These are phyloP conservation scores for Kwoniella shivajii DNA, from an alignment of 1,284 basidiomycete genomes.

Conservation along the genomic window DNA sequence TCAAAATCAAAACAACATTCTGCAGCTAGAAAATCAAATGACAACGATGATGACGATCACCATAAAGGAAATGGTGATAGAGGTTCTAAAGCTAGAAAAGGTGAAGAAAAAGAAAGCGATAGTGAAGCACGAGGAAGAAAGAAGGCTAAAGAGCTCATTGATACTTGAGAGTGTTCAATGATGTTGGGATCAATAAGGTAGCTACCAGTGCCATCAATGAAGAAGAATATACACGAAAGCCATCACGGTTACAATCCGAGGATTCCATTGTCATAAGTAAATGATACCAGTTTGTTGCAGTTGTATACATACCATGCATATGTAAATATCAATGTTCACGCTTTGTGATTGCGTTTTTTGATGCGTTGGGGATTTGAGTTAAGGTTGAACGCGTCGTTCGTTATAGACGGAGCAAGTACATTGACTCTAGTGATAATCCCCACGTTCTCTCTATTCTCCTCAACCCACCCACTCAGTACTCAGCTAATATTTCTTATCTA, in stretches of 20 bases:
- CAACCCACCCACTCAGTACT: too few relatives aligned
- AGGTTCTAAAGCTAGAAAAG: slow-evolving; percentile 10
- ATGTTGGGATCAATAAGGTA: background rate
- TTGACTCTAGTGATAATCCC: too few relatives aligned
- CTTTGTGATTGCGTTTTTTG: too few relatives aligned
- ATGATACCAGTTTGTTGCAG: too few relatives aligned
- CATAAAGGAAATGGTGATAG: slow-evolving; percentile 11
- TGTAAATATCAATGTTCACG: too few relatives aligned
- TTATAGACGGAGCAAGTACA: too few relatives aligned
- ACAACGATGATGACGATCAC: slow-evolving; percentile 7
- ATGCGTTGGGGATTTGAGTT: too few relatives aligned
- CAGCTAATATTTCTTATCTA: slow-evolving; percentile 32
- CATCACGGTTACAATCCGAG: too few relatives aligned
- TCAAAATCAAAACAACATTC: slow-evolving; percentile 31
- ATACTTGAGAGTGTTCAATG: background rate
- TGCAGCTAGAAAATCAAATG: slow-evolving; percentile 33
- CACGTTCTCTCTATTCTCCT: background rate
- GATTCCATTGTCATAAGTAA: too few relatives aligned
- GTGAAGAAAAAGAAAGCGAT: slow-evolving; percentile 23
- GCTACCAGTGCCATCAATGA: background rate
- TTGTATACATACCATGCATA: slow-evolving; percentile 1
- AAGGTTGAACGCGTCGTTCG: too few relatives aligned
- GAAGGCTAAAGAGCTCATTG: slow-evolving; percentile 18
- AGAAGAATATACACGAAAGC: background rate
- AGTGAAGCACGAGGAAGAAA: slow-evolving; percentile 21